Evolutionary conservation across 495 filamentous ascomycete genomes (phyloP).

Genomic region (Tetracladium setigerum): DNA sequence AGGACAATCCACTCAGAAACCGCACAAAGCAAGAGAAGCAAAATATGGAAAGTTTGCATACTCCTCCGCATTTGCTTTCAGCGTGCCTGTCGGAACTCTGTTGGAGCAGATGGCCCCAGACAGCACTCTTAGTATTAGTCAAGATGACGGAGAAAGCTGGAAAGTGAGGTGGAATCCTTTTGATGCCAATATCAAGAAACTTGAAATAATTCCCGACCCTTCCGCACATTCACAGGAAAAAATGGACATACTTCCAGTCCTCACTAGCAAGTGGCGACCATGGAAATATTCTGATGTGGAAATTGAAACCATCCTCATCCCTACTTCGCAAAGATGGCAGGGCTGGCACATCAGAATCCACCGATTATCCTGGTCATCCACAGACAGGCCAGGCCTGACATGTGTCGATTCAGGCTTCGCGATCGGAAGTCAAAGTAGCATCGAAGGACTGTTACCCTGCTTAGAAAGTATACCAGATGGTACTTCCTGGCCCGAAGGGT

Average conservation of each 20-base stretch:
- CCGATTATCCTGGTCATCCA: slow-evolving; percentile 28
- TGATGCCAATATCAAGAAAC: background rate
- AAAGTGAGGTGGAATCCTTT: slow-evolving; percentile 33
- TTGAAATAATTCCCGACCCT: too few species aligned
- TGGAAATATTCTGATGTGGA: slow-evolving; percentile 35
- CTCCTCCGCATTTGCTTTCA: slow-evolving; percentile 52
- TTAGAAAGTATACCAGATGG: background rate
- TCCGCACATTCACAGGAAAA: too few species aligned
- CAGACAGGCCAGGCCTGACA: slow-evolving; percentile 18
- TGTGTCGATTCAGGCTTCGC: slow-evolving; percentile 47
- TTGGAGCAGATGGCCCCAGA: slow-evolving; percentile 50
- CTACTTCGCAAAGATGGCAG: slow-evolving; percentile 30
- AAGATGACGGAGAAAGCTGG: slow-evolving; percentile 53
- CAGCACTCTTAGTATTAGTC: slow-evolving; percentile 47
- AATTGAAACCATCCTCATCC: slow-evolving; percentile 41
- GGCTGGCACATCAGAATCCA: slow-evolving; percentile 49
- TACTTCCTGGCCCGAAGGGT: slow-evolving; percentile 28
- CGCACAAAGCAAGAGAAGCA: slow-evolving; percentile 49
- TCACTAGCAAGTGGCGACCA: slow-evolving; percentile 44
- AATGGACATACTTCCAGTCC: slow-evolving; percentile 26
- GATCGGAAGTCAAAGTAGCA: slow-evolving; percentile 37
- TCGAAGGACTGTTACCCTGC: too few species aligned
- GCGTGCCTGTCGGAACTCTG: slow-evolving; percentile 46
- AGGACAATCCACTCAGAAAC: slow-evolving; percentile 50
- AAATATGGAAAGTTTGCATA: slow-evolving; percentile 61